Evolutionary conservation across 2,329 filamentous ascomycete species (phyloP).

Genomic region (Cladophialophora yegresii): DNA sequence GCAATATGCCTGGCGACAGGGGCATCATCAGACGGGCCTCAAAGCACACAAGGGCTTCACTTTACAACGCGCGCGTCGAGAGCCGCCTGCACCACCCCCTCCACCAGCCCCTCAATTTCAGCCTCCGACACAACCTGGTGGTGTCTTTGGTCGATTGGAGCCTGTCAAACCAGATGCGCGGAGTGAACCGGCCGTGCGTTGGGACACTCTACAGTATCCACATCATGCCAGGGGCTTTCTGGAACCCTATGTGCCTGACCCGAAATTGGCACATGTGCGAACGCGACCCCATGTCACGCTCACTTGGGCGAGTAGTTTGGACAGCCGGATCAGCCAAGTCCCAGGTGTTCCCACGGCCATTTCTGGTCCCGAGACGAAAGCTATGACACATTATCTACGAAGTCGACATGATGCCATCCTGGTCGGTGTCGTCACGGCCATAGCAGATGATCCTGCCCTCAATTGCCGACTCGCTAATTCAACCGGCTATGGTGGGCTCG

Average conservation of each 20-base stretch:
- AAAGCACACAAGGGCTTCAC: constrained; percentile 49
- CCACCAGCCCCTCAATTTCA: constrained; percentile 21
- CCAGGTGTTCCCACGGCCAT: constrained; percentile 80
- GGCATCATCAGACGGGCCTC: constrained; percentile 48
- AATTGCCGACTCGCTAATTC: constrained; percentile 74
- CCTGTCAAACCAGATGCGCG: constrained; percentile 21
- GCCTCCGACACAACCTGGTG: constrained; percentile 25
- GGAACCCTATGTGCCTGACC: constrained; percentile 54
- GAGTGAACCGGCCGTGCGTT: constrained; percentile 33
- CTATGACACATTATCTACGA: constrained; percentile 91
- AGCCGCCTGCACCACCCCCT: constrained; percentile 26
- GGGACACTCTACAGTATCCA: constrained; percentile 51
- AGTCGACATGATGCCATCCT: constrained; percentile 80
- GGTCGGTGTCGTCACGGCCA: constrained; percentile 78
- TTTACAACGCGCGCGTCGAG: constrained; percentile 24
- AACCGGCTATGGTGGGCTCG: constrained; percentile 57
- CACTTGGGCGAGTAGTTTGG: constrained; percentile 88
- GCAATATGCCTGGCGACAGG: constrained; percentile 51
- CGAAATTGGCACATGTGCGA: constrained; percentile 38
- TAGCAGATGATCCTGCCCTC: constrained; percentile 80
- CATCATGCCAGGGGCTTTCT: constrained; percentile 50
- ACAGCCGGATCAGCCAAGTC: constrained; percentile 73
- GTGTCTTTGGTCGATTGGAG: constrained; percentile 30
- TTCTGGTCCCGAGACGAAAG: constrained; percentile 79
- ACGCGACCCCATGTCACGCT: constrained; percentile 67